Percentiles rank a stretch among this genome's conserved stretches.
Evolutionary conservation across 441 rosid species (phyloP).

Genomic region (Pelargonium cotyledonis): DNA sequence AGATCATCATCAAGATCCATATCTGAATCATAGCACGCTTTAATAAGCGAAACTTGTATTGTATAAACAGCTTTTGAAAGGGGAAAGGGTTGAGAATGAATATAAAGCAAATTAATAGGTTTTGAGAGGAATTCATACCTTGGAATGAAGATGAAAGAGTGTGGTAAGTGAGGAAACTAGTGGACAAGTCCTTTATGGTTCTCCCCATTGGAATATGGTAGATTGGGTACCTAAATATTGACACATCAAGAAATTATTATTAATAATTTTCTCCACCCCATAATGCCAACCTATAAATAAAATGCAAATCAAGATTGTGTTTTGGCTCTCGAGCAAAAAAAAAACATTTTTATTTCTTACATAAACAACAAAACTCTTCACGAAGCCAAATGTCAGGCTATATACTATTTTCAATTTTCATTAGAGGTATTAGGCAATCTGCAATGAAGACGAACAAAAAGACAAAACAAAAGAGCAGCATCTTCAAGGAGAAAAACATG

Average conservation of each 20-base stretch:
- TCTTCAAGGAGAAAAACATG: neutral
- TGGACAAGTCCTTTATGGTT: slow-evolving; percentile 1
- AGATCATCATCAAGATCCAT: neutral
- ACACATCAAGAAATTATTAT: neutral
- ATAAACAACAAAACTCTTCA: neutral
- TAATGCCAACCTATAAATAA: too few species aligned
- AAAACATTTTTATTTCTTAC: neutral
- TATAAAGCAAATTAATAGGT: too few species aligned
- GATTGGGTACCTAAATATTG: neutral
- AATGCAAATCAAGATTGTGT: too few species aligned
- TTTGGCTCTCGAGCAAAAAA: too few species aligned
- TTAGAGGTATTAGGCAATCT: neutral
- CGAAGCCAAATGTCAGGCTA: neutral
- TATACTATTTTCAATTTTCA: neutral
- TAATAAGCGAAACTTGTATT: neutral
- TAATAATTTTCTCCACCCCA: neutral
- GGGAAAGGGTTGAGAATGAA: too few species aligned
- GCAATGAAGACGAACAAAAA: neutral
- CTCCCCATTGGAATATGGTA: neutral
- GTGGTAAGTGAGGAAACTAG: neutral
- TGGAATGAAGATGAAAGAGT: neutral
- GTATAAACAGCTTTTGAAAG: neutral
- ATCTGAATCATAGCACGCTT: neutral
- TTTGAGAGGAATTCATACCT: neutral
- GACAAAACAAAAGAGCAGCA: neutral